Evolutionary conservation across 208 protist genomes (phyloP), one percentile per base, ranked within the genome.

Genomic region (Sergeia podlipaevii): DNA sequence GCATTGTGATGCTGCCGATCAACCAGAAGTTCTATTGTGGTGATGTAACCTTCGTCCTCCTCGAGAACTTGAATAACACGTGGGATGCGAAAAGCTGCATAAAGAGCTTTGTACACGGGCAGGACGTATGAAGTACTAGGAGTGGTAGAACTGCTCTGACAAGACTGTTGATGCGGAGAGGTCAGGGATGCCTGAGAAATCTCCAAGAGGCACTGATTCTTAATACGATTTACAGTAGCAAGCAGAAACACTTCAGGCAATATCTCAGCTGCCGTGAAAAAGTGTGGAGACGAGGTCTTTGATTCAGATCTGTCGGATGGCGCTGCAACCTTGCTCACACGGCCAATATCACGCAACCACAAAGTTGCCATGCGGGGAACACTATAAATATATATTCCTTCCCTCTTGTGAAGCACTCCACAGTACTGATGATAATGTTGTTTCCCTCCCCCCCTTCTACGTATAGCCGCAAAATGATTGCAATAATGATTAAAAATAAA

Each of bases 11-110:
- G 36, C 15, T 36, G 28, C 33, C 18, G 42, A 27, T 93, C 85
- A 4, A 67, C 55, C 23, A 80, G 58, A 10, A 93, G 61, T 27
- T 79, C 50, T 13, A 89, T 52, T 13, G 70, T 74, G 13, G 77
- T 83, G 36, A 93, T 80, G 30, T 69, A 21, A 4, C 85, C 85
- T 37, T 93, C 85, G 41, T 87, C 80, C 34, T 91, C 63, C 0
- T 55, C 45, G 1, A 88, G 32, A 3, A 91, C 56, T 18, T 88
- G 60, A 55, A 91, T 74, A 8, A 75, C 38, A 23, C 65, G 72
- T 2, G 79, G 69, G 6, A 75, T 42, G 4, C 77, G 67, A 63
- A 91, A 91, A 2, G 18, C 58, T 11, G 50, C 42, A 11, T 50
- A 52, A 3, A 91, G 60, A 5, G 55, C 49, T 13, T n/a, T 20